Conservation (phyloP, 2,329 filamentous ascomycete species). For the Colletotrichum tabaci region DNA sequence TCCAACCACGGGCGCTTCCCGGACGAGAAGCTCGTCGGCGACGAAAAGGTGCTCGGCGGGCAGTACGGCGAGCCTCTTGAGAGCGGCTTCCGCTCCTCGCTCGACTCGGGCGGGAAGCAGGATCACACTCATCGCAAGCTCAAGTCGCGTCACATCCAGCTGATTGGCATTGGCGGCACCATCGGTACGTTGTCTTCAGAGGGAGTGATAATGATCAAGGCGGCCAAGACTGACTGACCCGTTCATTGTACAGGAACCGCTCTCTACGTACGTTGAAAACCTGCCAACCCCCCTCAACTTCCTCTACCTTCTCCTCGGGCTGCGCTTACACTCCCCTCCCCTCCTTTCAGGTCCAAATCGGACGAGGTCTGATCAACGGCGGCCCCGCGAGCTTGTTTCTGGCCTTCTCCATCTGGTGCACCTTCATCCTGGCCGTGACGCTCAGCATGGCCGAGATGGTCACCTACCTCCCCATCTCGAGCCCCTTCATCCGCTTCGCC, state of each 20-base stretch:
- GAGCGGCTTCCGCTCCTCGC: conserved; percentile 30
- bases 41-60: conserved; percentile 29
- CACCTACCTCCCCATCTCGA: conserved; percentile 82
- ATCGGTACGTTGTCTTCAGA: conserved; percentile 74
- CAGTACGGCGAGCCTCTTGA: conserved; percentile 30
- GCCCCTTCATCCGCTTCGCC: conserved; percentile 84
- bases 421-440: conserved; percentile 72
- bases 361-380: conserved; percentile 69
- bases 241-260: conserved; percentile 25
- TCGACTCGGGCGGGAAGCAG: conserved; percentile 37
- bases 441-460: conserved; percentile 82
- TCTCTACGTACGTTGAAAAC: conserved; percentile 36
- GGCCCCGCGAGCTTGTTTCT: conserved; percentile 72
- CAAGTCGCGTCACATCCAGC: conserved; percentile 70
- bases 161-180: conserved; percentile 75
- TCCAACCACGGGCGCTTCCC: conserved; percentile 14
- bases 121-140: conserved; percentile 67
- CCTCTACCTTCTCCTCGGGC: too few species aligned
- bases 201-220: conserved; percentile 34
- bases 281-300: too few species aligned
- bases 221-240: background rate
- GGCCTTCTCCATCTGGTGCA: conserved; percentile 74
- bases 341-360: conserved; percentile 65
- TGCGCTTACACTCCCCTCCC: conserved; percentile 33
- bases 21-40: conserved; percentile 36